Evolutionary conservation across 164 flowering plant genomes (phyloP), one percentile per base, ranked within the genome.

Genomic region (Dillenia turbinata): DNA sequence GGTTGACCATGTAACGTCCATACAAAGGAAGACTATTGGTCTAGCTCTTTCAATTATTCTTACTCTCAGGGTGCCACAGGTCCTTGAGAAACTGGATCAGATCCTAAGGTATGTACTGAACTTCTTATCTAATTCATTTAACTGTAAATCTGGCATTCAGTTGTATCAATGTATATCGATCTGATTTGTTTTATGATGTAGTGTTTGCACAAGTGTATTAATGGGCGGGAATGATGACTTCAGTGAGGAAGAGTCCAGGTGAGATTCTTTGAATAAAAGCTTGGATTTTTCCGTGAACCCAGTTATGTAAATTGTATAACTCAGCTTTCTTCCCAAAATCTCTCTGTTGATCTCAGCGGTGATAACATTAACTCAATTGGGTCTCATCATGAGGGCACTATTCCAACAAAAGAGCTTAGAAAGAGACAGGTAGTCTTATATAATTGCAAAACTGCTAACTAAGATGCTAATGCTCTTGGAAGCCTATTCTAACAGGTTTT

Each of bases 1-100:
- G 97, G 82, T 84, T 13, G 99, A 94, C 67, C 78, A 80, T 78
- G 89, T 76, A 24, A 73, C 81, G 44, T 77, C 85, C 59, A 75
- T 75, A 57, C 97, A 92, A 61, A 84, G 70, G 65, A 94, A 88
- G 79, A 75, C 78, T 45, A 66, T 75, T 78, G 95, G 86, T 49
- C 76, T 91, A 52, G 97, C 97, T 40, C 95, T 94, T 65, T 87
- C 99, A 19, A 78, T 89, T 51, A 81, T 85, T 71, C 63, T 94
- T 74, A 84, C 96, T 14, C 70, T 89, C 65, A 81, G 96, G 73
- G 60, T 87, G 70, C 95, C 96, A 75, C 88, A 89, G 82, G 86
- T 91, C 52, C 96, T 89, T 59, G 96, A 94, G 71, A 89, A 78
- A 72, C 87, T 94, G 63, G 99, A 94, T 83, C 93, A 80, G 64